Base-by-base conservation (phyloP, 2,329 filamentous ascomycete species). In the Pseudogymnoascus sp. region DNA sequence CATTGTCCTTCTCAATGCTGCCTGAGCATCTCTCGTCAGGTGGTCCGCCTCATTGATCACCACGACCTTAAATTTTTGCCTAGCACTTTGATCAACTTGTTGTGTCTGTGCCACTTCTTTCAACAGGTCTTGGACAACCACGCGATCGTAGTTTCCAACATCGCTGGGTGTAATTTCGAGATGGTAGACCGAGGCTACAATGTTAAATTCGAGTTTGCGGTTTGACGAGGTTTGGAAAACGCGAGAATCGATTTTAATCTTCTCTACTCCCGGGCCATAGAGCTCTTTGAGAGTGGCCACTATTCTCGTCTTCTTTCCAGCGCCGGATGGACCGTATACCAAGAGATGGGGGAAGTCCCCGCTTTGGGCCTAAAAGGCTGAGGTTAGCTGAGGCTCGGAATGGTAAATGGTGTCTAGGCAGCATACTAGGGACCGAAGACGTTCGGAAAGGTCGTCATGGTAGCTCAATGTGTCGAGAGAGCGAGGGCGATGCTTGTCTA, bases 41-140 rank as follows among this genome's bases (percentile, higher is more conserved):
- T 96, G 90, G 72, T 99, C 95, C 6, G 94, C 94, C 79, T 99
- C 94, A 70, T 99, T 99, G 81, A 99, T 97, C 36, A 99, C 93
- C 0, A 99, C 94, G 1, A 99, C 92, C 77, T 99, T 99, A 83
- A 99, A 99, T 48, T 87, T 84, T 74, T 99, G 94, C 73, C 86
- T 89, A 13, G 95, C 95, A 10, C 86, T 82, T 68, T 94, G 81
- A 74, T 99, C 94, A n/a, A 99, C 94, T 77, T 99, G 95, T 74
- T 99, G 94, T 60, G 94, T 99, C 76, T 99, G 95, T 31, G 95
- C 94, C 4, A 99, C 93, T 76, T 99, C 94, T 75, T 99, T 99
- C 58, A 99, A 79, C 58, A 99, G 79, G 71, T 97, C 94, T 73
- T 99, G 94, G 12, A 99, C 82, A 1, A 99, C 94, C 3, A 99